Conservation (phyloP, 441 rosid genomes). For the Euphorbia celastroides region DNA sequence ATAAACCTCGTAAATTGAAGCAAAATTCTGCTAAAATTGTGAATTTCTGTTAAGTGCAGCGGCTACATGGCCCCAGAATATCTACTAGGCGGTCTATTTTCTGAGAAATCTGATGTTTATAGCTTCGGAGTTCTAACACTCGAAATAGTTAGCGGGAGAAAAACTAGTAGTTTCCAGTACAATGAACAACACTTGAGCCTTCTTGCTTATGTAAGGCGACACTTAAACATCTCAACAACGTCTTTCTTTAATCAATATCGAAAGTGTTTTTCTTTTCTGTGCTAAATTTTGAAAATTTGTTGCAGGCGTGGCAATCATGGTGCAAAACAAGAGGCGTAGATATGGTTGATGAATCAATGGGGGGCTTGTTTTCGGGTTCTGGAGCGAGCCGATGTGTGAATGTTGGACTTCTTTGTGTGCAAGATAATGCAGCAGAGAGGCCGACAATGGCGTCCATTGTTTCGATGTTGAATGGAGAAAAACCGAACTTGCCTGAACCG, state of each 20-base stretch:
- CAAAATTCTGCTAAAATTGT: not conserved
- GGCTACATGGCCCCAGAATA: conserved; percentile 30
- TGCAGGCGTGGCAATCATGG: conserved; percentile 48
- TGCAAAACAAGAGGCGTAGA: conserved; percentile 23
- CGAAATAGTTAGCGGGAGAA: conserved; percentile 16
- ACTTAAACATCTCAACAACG: not conserved
- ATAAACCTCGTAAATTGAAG: not conserved
- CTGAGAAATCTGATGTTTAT: conserved; percentile 26
- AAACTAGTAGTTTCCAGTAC: not conserved
- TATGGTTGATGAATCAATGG: conserved; percentile 22
- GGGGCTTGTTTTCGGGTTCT: conserved; percentile 25
- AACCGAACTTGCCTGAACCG: conserved; percentile 9
- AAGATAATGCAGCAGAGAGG: conserved; percentile 7
- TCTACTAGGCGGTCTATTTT: conserved; percentile 11
- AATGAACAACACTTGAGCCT: conserved; percentile 8
- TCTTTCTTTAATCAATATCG: not conserved
- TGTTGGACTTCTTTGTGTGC: conserved; percentile 17
- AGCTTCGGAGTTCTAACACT: conserved; percentile 9
- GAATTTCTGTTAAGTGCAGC: not conserved
- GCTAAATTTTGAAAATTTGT: not conserved
- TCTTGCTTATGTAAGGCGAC: conserved; percentile 8
- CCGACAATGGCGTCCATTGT: conserved; percentile 13
- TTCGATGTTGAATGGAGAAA: conserved; percentile 18
- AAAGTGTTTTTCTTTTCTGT: no score
- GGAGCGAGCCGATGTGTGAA: conserved; percentile 19